Percentiles rank a stretch among this genome's conserved stretches.
Evolutionary conservation across 257 asterid species (phyloP).

Genomic region (Echites panduratus): DNA sequence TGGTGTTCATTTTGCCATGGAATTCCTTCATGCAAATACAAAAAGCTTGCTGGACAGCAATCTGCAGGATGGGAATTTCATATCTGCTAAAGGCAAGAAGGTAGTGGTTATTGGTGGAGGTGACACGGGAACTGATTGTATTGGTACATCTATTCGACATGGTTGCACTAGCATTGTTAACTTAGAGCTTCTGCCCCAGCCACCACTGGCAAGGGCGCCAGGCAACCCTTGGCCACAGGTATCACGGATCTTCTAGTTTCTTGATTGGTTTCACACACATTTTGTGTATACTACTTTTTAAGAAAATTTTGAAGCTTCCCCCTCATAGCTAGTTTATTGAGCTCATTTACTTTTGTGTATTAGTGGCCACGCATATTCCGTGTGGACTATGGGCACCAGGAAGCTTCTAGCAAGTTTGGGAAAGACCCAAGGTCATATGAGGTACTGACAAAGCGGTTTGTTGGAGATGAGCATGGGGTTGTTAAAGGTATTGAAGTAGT

Average conservation of each 20-base stretch:
- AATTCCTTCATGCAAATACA: conserved; percentile 94
- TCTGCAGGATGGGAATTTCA: conserved; percentile 79
- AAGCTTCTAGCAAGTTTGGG: conserved; percentile 86
- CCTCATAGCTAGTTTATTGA: background rate
- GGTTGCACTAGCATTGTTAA: conserved; percentile 76
- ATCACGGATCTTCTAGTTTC: conserved; percentile 7
- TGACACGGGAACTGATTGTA: conserved; percentile 97
- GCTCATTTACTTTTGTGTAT: conserved; percentile 2
- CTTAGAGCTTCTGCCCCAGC: conserved; percentile 92
- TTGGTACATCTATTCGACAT: conserved; percentile 92
- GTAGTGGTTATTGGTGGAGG: conserved; percentile 99
- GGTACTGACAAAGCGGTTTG: conserved; percentile 82
- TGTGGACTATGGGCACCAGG: conserved; percentile 94
- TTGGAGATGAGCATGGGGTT: conserved; percentile 76
- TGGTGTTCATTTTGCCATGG: conserved; percentile 98
- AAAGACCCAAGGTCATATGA: conserved; percentile 94
- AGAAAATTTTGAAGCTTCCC: background rate
- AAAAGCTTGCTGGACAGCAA: conserved; percentile 92
- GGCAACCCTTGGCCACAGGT: conserved; percentile 99
- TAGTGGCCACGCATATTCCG: conserved; percentile 98
- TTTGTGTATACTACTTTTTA: background rate
- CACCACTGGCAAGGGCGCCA: conserved; percentile 87
- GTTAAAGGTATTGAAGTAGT: conserved; percentile 81
- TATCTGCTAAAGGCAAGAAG: conserved; percentile 92
- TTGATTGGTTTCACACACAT: background rate